Evolutionary conservation across 2,329 filamentous ascomycete genomes (phyloP), one percentile per base, ranked within the genome.

Genomic region (Ceratocystis diversiconidia): DNA sequence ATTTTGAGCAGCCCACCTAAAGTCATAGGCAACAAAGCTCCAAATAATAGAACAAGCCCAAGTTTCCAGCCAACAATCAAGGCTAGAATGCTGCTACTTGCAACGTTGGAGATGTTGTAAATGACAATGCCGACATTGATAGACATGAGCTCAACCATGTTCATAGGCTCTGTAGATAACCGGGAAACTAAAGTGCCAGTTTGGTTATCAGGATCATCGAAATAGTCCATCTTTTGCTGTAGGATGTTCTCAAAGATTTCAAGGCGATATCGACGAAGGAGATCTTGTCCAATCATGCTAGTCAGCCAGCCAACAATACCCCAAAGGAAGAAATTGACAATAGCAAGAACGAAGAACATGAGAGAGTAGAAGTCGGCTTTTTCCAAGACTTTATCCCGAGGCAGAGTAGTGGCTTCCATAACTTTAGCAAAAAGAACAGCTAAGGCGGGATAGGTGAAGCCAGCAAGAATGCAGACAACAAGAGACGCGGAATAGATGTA

Each of bases 271-370:
- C 70, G 69, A 12, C 69, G 72, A 70, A 75, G 74, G 30, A 75
- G 67, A 28, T 73, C 65, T 69, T 77, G 75, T 0, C 73, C 74
- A 12, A 76, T 70, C 4, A 71, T 65, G 48, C 77, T 78, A 65
- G 73, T 71, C 5, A 73, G 59, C 73, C 73, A 76, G 1, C 77
- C 76, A 28, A 72, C 68, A 1, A 71, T 67, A 36, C 72, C 73
- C 63, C 82, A 83, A 2, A 75, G 72, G 0, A 80, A 64, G 1
- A 79, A 71, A 41, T 79, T 77, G 2, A 73, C 78, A 8, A 79
- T 71, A 0, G 81, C 81, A 17, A 82, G 72, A 0, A 82, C 72
- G 62, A 82, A 80, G 70, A 83, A 83, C 80, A 84, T 83, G 61
- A 81, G 75, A 0, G 79, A 74, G 71, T 77, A 82, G 69, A 83